Evolutionary conservation across 169 alveolate genomes (phyloP).

Genomic region (Eimeria maxima): DNA sequence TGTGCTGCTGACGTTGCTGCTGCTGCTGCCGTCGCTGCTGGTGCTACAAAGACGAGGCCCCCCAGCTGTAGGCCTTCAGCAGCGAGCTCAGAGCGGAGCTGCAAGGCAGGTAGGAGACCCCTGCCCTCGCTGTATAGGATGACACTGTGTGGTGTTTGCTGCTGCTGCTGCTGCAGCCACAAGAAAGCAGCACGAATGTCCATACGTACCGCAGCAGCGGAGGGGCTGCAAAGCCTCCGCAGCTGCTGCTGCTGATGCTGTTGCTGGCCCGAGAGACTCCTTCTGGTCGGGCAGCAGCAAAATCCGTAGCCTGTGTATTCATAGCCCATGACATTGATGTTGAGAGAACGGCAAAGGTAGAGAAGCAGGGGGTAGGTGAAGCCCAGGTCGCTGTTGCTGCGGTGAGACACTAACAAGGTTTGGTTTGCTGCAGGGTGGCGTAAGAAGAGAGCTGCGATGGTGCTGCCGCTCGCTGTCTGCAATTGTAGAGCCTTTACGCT

Average conservation of each 20-base stretch:
- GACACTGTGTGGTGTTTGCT: conserved; percentile 70
- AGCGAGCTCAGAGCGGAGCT: conserved; percentile 53
- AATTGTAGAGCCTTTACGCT: conserved; percentile 9
- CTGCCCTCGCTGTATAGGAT: conserved; percentile 70
- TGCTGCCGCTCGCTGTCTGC: conserved; percentile 54
- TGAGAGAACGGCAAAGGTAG: conserved; percentile 44
- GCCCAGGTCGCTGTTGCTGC: conserved; percentile 72
- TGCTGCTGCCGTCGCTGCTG: conserved; percentile 31
- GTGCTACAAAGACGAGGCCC: conserved; percentile 64
- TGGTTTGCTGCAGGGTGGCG: conserved; percentile 86
- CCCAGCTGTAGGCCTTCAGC: conserved; percentile 70
- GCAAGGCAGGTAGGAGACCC: conserved; percentile 49
- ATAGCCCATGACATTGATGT: conserved; percentile 43
- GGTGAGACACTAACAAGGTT: conserved; percentile 31
- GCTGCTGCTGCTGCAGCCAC: conserved; percentile 75
- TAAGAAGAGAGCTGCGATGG: conserved; percentile 87
- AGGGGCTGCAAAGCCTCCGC: conserved; percentile 65
- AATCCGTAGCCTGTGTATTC: conserved; percentile 64
- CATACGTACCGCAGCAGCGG: conserved; percentile 29
- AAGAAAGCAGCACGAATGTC: conserved; percentile 63
- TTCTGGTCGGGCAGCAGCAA: conserved; percentile 37
- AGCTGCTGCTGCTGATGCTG: conserved; percentile 63
- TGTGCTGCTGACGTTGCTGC: conserved; percentile 24
- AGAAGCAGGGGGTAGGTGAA: conserved; percentile 7
- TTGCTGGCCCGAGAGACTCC: background rate